A percentile compares a stretch with the other conserved stretches of the same genome.
These are phyloP conservation scores for Lepidium aucheri DNA, from an alignment of 345 rosid genomes.

Conservation along the genomic window DNA sequence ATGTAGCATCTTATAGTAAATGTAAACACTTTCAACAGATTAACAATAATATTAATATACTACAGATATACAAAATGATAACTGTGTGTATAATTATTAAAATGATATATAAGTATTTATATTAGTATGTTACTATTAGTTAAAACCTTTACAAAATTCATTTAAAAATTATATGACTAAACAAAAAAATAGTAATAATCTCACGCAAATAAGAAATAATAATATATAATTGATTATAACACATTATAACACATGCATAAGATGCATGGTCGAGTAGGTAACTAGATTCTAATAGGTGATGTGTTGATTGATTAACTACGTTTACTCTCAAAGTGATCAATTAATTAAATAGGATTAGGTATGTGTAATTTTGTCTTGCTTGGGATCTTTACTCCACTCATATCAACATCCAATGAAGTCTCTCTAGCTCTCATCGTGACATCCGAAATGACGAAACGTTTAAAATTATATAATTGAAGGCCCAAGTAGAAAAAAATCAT, in stretches of 20 bases:
- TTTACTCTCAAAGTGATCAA: conserved; percentile 15
- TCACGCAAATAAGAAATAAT: no score
- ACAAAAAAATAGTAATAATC: background rate
- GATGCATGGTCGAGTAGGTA: conserved; percentile 16
- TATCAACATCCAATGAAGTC: conserved; percentile 23
- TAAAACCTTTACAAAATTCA: no score
- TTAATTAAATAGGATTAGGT: conserved; percentile 19
- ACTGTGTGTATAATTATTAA: background rate
- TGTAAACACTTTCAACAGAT: background rate
- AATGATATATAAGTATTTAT: background rate
- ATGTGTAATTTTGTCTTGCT: conserved; percentile 17
- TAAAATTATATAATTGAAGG: background rate
- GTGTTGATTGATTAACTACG: conserved; percentile 3
- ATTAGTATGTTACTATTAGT: background rate
- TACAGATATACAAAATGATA: background rate
- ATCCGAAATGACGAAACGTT: conserved; percentile 20
- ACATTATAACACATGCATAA: conserved; percentile 1
- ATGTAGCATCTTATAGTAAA: background rate
- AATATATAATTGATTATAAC: background rate
- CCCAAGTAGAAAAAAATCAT: background rate
- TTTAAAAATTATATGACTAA: background rate
- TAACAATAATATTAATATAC: background rate
- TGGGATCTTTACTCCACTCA: conserved; percentile 27
- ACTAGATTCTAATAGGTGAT: conserved; percentile 11
- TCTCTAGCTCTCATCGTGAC: conserved; percentile 14